Percentiles rank a stretch among this genome's conserved stretches.
phyloP scores from a whole-genome alignment of 352 stramenopile genomes.

The Globisporangium irregulare region DNA sequence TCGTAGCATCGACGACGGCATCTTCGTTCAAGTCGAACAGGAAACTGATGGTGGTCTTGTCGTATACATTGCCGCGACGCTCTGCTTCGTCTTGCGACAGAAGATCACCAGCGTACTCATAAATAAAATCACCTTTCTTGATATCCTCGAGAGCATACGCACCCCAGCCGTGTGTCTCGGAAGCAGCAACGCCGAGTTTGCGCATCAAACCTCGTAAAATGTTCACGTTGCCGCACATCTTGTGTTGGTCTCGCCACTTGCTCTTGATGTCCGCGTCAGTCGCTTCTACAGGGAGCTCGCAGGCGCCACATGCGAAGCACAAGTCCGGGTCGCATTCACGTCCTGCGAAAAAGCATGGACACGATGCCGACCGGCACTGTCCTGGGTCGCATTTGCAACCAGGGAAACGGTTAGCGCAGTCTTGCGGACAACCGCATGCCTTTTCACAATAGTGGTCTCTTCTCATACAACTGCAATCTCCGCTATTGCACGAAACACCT shows the following conservation, averaged over 20 bases:
- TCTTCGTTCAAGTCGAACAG: constrained; percentile 95
- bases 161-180: constrained; percentile 72
- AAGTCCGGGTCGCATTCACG: constrained; percentile 74
- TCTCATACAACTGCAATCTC: constrained; percentile 75
- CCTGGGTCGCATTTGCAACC: constrained; percentile 61
- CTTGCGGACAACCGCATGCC: constrained; percentile 51
- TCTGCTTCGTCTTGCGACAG: constrained; percentile 89
- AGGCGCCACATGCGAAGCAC: constrained; percentile 61
- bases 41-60: constrained; percentile 89
- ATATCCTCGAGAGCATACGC: constrained; percentile 60
- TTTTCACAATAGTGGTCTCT: constrained; percentile 80
- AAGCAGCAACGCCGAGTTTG: constrained; percentile 50
- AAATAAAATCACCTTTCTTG: constrained; percentile 67
- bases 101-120: constrained; percentile 90
- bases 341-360: constrained; percentile 66
- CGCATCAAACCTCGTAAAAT: constrained; percentile 55
- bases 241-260: constrained; percentile 31
- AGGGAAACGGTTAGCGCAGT: constrained; percentile 77
- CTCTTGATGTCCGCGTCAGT: constrained; percentile 27
- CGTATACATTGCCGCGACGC: constrained; percentile 86
- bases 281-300: constrained; percentile 54
- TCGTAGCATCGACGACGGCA: constrained; percentile 90
- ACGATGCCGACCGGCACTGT: constrained; percentile 53
- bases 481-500: constrained; percentile 50
- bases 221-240: constrained; percentile 71